Evolutionary conservation across 1,284 basidiomycete genomes (phyloP), one percentile per base, ranked within the genome.

Genomic region (Marasmius fiardii): DNA sequence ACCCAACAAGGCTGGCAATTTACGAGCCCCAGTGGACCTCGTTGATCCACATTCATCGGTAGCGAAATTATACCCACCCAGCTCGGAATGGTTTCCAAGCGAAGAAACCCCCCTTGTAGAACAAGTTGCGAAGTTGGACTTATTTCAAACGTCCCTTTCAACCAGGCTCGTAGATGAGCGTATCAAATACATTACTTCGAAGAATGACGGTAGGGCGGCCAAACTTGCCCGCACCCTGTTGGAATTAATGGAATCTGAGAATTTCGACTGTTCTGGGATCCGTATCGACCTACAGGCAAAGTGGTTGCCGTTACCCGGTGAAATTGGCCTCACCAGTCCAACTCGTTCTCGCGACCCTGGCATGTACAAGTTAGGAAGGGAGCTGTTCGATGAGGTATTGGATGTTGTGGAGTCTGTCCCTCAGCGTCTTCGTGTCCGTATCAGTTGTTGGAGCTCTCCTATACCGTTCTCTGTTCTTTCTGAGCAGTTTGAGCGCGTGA

Each of bases 291-390:
- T 58, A 4, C 58, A 64, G 1, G 56, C 65, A 31, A 55, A 59
- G 33, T 75, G 74, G 72, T 31, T 75, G 4, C 74, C 73, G n/a
- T 58, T 75, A 5, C 74, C 73, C 0, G 72, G 71, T 1, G 58
- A 56, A 14, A 48, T 55, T 33, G 71, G 70, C 11, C 58, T 74
- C 12, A 50, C 63, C 7, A 56, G 55, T 4, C 61, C 66, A 18
- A 58, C 41, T 1, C 55, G 67, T 11, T 74, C 73, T 58, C 63
- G 65, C n/a, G 66, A 70, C 49, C 35, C 39, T 12, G 53, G 55
- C 11, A 53, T 49, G 8, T 44, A 65, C 51, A 48, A 51, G 3
- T 55, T n/a, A n/a, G 39, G 39, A 41, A 41, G 47, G 16, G 63
- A 64, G 45, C 64, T 71, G 18, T 75, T 72, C 56, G 69, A 74